phyloP scores from a whole-genome alignment of 495 filamentous ascomycete genomes.

The Tuber umbilicatum region DNA sequence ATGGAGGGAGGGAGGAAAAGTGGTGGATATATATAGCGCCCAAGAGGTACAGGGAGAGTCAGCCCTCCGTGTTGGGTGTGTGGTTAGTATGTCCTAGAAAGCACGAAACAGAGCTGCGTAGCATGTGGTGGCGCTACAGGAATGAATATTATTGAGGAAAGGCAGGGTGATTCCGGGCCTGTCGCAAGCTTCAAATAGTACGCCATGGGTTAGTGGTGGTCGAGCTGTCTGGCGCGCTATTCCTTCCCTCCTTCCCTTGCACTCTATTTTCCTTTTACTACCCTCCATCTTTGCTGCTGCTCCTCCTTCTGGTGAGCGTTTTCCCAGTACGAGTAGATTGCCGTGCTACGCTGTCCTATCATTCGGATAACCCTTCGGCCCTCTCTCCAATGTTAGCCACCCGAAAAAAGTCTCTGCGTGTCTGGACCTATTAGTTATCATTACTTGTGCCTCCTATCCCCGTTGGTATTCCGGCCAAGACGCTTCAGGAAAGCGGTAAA shows the following conservation, averaged over 20 bases:
- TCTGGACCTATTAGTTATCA: constrained; percentile 4
- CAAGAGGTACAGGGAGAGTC: constrained; percentile 35
- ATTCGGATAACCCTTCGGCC: constrained; percentile 14
- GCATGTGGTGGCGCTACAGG: constrained; percentile 29
- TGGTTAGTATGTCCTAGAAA: constrained; percentile 27
- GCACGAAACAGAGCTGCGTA: constrained; percentile 32
- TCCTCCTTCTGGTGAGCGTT: constrained; percentile 11
- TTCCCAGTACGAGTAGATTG: constrained; percentile 22
- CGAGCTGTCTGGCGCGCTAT: constrained; percentile 27
- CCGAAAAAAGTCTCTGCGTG: background rate
- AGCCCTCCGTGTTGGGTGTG: constrained; percentile 7
- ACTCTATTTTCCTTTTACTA: constrained; percentile 8
- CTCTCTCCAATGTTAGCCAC: background rate
- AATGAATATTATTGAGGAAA: constrained; percentile 33
- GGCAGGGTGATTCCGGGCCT: constrained; percentile 33
- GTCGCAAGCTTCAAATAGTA: constrained; percentile 10
- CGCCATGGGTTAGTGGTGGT: constrained; percentile 17
- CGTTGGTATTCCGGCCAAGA: constrained; percentile 20
- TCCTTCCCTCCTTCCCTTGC: constrained; percentile 10
- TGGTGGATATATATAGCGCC: constrained; percentile 37
- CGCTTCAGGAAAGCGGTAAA: constrained; percentile 31
- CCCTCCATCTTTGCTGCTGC: constrained; percentile 17
- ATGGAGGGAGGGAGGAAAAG: constrained; percentile 30
- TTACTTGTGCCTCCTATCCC: constrained; percentile 21
- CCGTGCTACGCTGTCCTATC: constrained; percentile 23